phyloP scores from a whole-genome alignment of 2,329 filamentous ascomycete species.

The Hypoxylon sp. region DNA sequence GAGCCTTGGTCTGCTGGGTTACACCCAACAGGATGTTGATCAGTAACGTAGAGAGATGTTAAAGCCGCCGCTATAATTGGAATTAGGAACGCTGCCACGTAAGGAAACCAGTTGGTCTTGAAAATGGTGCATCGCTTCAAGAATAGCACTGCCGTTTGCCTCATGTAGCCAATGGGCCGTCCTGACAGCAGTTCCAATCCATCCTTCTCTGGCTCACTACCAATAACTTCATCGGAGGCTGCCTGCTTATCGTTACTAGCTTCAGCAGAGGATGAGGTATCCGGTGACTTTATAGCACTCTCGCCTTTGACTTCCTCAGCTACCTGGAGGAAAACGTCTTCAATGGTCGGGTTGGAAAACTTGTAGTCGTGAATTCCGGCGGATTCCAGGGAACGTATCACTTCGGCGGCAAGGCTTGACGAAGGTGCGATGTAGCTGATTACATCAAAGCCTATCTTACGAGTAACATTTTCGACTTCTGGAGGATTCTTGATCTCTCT shows the following conservation, averaged over 20 bases:
- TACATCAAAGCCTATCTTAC: conserved; percentile 76
- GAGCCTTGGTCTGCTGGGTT: conserved; percentile 53
- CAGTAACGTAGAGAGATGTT: conserved; percentile 80
- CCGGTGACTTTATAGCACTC: conserved; percentile 38
- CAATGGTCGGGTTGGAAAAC: conserved; percentile 89
- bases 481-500: conserved; percentile 64
- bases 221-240: conserved; percentile 46
- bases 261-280: conserved; percentile 24
- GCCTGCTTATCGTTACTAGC: conserved; percentile 46
- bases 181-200: conserved; percentile 76
- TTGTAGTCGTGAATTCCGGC: conserved; percentile 82
- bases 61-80: conserved; percentile 85
- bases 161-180: conserved; percentile 75
- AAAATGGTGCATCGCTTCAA: conserved; percentile 83
- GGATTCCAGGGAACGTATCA: conserved; percentile 78
- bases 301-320: conserved; percentile 82
- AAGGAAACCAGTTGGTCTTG: conserved; percentile 83
- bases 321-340: conserved; percentile 90
- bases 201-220: conserved; percentile 52
- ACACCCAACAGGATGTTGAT: conserved; percentile 50
- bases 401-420: conserved; percentile 78
- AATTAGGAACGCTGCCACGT: conserved; percentile 80
- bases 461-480: conserved; percentile 69
- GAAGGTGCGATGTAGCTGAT: conserved; percentile 80
- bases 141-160: conserved; percentile 82